These are phyloP conservation scores for Trichoderma sp. DNA, from an alignment of 2,329 filamentous ascomycete species.

Conservation along the genomic window DNA sequence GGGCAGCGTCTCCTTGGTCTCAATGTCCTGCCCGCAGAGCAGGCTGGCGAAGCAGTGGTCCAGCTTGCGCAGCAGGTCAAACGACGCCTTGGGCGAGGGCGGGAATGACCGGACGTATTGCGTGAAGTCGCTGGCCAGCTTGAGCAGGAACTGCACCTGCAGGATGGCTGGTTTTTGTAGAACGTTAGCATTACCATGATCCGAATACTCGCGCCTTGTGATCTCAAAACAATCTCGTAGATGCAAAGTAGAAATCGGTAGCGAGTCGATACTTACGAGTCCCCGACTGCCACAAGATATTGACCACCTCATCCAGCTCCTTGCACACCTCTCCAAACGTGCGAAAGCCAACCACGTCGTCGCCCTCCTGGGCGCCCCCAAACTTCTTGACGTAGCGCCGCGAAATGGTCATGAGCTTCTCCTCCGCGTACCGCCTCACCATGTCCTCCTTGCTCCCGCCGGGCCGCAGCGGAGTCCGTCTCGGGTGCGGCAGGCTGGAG, in stretches of 20 bases:
- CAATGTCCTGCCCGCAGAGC: slow-evolving; percentile 66
- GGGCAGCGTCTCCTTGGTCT: slow-evolving; percentile 65
- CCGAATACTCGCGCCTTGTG: background rate
- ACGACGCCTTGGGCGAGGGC: slow-evolving; percentile 62
- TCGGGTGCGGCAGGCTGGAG: slow-evolving; percentile 57
- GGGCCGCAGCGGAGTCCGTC: slow-evolving; percentile 54
- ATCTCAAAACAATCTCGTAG: background rate
- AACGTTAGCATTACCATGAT: background rate
- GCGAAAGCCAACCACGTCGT: slow-evolving; percentile 56
- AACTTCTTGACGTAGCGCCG: slow-evolving; percentile 65
- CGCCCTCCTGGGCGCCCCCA: slow-evolving; percentile 48
- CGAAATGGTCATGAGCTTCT: slow-evolving; percentile 55
- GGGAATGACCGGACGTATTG: slow-evolving; percentile 74
- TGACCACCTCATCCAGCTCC: slow-evolving; percentile 74
- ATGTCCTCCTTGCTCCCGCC: slow-evolving; percentile 64
- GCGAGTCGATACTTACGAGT: slow-evolving; percentile 64
- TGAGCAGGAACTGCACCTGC: slow-evolving; percentile 82
- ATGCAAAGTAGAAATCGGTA: no score
- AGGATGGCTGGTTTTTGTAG: slow-evolving; percentile 60
- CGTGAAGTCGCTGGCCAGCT: slow-evolving; percentile 71
- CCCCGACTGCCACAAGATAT: slow-evolving; percentile 83
- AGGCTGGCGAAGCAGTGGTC: slow-evolving; percentile 83
- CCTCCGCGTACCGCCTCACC: slow-evolving; percentile 60
- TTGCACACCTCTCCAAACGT: slow-evolving; percentile 70
- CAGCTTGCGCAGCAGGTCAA: slow-evolving; percentile 73